phyloP scores from a whole-genome alignment of 2,329 filamentous ascomycete genomes.

The Westerdykella ornata region DNA sequence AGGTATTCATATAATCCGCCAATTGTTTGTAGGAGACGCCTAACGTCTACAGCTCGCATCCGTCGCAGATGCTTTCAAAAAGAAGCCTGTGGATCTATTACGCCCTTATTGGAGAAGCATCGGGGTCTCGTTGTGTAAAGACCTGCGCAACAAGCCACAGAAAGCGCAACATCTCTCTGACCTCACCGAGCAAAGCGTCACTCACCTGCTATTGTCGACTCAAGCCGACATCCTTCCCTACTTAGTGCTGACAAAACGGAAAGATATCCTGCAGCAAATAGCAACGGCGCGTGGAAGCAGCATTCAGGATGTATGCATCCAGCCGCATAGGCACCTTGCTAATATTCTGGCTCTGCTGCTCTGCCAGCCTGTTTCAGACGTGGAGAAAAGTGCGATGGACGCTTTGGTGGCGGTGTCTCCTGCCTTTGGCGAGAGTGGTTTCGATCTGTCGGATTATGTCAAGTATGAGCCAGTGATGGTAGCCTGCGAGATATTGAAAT shows the following conservation, averaged over 20 bases:
- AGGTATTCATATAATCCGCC: constrained; percentile 49
- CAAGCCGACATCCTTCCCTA: constrained; percentile 80
- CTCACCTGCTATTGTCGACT: constrained; percentile 66
- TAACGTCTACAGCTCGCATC: constrained; percentile 52
- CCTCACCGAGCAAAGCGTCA: constrained; percentile 66
- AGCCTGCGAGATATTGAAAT: constrained; percentile 75
- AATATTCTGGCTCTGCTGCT: constrained; percentile 54
- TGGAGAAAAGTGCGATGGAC: constrained; percentile 61
- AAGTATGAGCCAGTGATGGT: constrained; percentile 68
- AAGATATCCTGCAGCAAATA: constrained; percentile 73
- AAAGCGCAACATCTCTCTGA: constrained; percentile 75
- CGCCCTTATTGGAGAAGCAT: constrained; percentile 84
- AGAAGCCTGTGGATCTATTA: constrained; percentile 63
- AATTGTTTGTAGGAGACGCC: too few relatives aligned
- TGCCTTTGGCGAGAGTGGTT: constrained; percentile 55
- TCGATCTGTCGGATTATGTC: constrained; percentile 62
- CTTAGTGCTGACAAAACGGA: constrained; percentile 70
- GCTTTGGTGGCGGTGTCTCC: constrained; percentile 62
- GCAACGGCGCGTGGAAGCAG: constrained; percentile 58
- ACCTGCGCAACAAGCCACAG: constrained; percentile 73
- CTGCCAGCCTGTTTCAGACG: constrained; percentile 56
- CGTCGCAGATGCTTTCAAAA: constrained; percentile 59
- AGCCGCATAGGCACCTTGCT: constrained; percentile 51
- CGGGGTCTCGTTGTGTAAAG: constrained; percentile 74
- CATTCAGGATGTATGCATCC: constrained; percentile 56